A percentile compares a stretch with the other conserved stretches of the same genome.
phyloP scores from a whole-genome alignment of 108 stramenopile genomes.

The Schizochytrium sp. region DNA sequence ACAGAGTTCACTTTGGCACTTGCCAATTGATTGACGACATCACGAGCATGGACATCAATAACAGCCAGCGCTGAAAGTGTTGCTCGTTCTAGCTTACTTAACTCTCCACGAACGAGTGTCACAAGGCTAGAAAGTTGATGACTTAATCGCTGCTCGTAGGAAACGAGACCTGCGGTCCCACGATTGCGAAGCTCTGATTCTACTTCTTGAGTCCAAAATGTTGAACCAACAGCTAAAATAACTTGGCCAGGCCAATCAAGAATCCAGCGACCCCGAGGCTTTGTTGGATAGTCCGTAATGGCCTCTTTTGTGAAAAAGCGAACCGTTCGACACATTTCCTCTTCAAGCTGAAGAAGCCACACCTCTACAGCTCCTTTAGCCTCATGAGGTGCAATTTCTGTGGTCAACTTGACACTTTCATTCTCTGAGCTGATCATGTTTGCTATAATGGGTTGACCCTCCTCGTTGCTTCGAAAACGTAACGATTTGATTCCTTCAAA shows the following conservation, averaged over 20 bases:
- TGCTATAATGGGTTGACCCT: constrained; percentile 70
- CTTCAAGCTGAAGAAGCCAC: constrained; percentile 80
- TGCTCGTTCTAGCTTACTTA: constrained; percentile 74
- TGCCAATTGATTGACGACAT: constrained; percentile 73
- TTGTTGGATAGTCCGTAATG: constrained; percentile 72
- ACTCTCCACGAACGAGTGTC: constrained; percentile 72
- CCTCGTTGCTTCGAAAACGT: constrained; percentile 64
- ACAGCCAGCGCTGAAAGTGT: constrained; percentile 80
- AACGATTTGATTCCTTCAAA: constrained; percentile 78
- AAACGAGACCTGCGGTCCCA: constrained; percentile 65
- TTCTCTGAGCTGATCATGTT: constrained; percentile 74
- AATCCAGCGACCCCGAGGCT: constrained; percentile 74
- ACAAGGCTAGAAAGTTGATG: constrained; percentile 74
- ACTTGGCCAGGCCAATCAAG: constrained; percentile 81
- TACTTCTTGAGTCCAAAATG: constrained; percentile 78
- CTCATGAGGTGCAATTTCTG: constrained; percentile 68
- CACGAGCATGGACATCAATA: constrained; percentile 80
- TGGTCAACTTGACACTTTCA: constrained; percentile 68
- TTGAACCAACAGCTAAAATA: constrained; percentile 73
- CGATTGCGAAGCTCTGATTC: constrained; percentile 68
- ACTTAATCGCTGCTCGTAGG: constrained; percentile 68
- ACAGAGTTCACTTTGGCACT: constrained; percentile 58
- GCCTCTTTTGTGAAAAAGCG: constrained; percentile 68
- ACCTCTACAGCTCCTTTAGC: constrained; percentile 79
- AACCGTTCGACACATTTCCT: constrained; percentile 74